phyloP scores from a whole-genome alignment of 2,329 filamentous ascomycete genomes.

The Ophiostoma populinum region DNA sequence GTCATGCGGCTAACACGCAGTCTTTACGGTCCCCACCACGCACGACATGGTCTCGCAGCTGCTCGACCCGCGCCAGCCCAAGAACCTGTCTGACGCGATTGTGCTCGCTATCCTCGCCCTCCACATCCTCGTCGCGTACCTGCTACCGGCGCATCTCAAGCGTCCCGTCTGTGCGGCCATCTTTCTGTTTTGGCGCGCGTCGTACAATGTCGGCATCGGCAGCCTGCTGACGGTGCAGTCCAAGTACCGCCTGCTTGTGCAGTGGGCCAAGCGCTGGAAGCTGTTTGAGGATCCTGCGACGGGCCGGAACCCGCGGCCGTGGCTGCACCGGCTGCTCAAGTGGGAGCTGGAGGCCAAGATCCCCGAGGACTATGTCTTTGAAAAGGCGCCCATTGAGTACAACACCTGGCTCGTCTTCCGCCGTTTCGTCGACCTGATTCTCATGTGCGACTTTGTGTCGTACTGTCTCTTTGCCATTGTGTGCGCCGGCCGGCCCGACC shows the following conservation, averaged over 20 bases:
- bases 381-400: slow-evolving; percentile 88
- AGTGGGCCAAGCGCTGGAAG: slow-evolving; percentile 71
- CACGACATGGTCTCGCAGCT: slow-evolving; percentile 99
- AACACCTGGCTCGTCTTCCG: slow-evolving; percentile 98
- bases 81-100: slow-evolving; percentile 73
- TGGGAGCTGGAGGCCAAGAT: slow-evolving; percentile 90
- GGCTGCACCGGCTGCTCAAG: slow-evolving; percentile 71
- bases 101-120: slow-evolving; percentile 63
- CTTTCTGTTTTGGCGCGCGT: slow-evolving; percentile 83
- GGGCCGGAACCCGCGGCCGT: slow-evolving; percentile 69
- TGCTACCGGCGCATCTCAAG: slow-evolving; percentile 51
- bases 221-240: slow-evolving; percentile 80
- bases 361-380: slow-evolving; percentile 81
- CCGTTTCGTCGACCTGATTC: slow-evolving; percentile 83
- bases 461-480: slow-evolving; percentile 93
- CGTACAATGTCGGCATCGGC: slow-evolving; percentile 90
- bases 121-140: slow-evolving; percentile 58
- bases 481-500: slow-evolving; percentile 57
- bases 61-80: slow-evolving; percentile 82
- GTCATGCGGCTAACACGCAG: slow-evolving; percentile 26
- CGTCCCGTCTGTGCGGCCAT: slow-evolving; percentile 63
- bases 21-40: slow-evolving; percentile 88
- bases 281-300: slow-evolving; percentile 72
- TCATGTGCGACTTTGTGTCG: slow-evolving; percentile 97
- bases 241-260: slow-evolving; percentile 66